phyloP scores from a whole-genome alignment of 2,329 filamentous ascomycete genomes.

The Cladosporium halotolerans region DNA sequence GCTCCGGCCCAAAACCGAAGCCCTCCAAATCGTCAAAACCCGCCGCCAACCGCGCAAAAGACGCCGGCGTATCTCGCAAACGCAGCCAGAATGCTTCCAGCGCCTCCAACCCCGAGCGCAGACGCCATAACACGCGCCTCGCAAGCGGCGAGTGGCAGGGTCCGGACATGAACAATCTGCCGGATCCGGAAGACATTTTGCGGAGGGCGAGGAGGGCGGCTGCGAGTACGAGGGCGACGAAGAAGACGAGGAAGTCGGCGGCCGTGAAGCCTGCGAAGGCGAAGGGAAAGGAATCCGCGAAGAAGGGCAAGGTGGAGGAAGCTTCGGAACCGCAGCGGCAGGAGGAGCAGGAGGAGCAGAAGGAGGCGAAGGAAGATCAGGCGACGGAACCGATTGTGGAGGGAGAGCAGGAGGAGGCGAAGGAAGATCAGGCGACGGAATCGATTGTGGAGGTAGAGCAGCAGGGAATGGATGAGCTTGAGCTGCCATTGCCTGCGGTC shows the following conservation, averaged over 20 bases:
- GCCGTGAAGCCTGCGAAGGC: too few species aligned
- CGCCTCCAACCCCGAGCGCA: too few species aligned
- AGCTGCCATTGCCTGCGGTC: not conserved
- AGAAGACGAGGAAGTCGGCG: too few species aligned
- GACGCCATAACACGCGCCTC: too few species aligned
- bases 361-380: not conserved
- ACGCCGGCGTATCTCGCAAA: not conserved
- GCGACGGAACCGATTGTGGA: not conserved
- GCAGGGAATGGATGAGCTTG: not conserved
- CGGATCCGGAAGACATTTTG: not conserved
- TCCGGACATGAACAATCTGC: not conserved
- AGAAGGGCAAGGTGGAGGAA: not conserved
- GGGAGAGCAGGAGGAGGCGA: not conserved
- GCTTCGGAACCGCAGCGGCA: too few species aligned
- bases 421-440: not conserved
- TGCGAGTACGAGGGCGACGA: not conserved
- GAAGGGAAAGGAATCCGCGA: not conserved
- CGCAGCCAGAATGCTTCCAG: not conserved
- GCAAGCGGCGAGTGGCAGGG: too few species aligned
- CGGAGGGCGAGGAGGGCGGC: not conserved
- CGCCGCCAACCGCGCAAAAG: too few species aligned
- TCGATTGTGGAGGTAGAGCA: not conserved
- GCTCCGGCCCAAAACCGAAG: too few species aligned
- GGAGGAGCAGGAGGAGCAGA: too few species aligned
- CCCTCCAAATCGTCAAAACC: too few species aligned